Evolutionary conservation across 768 basidiomycete genomes (phyloP).

Genomic region (Boletus pseudopeckii): DNA sequence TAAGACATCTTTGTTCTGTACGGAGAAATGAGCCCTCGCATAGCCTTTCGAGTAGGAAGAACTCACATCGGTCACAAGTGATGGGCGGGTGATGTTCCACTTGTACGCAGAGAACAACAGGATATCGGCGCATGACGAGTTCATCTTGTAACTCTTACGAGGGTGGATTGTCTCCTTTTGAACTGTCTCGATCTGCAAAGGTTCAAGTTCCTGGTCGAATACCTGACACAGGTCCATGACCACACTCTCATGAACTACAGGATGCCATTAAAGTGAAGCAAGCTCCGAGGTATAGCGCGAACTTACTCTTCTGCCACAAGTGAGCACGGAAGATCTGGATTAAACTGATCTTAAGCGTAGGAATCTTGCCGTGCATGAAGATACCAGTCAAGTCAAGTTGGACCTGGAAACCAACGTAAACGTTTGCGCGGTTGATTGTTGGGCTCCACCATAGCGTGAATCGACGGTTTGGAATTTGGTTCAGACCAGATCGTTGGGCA

Average conservation of each 20-base stretch:
- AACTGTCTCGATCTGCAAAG: slow-evolving; percentile 97
- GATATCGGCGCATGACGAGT: slow-evolving; percentile 99
- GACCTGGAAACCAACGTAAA: slow-evolving; percentile 99
- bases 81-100: slow-evolving; percentile 98
- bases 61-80: slow-evolving; percentile 87
- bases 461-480: slow-evolving; percentile 97
- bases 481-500: slow-evolving; percentile 96
- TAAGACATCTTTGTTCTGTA: slow-evolving; percentile 84
- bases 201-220: slow-evolving; percentile 98
- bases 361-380: slow-evolving; percentile 99
- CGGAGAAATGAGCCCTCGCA: slow-evolving; percentile 9
- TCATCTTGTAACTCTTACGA: slow-evolving; percentile 99
- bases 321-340: slow-evolving; percentile 99
- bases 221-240: slow-evolving; percentile 98
- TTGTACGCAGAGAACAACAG: slow-evolving; percentile 94
- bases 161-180: slow-evolving; percentile 99
- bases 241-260: slow-evolving; percentile 80
- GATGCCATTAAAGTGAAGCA: slow-evolving; percentile 9
- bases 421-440: slow-evolving; percentile 98
- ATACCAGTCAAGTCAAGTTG: slow-evolving; percentile 97
- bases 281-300: slow-evolving; percentile 8
- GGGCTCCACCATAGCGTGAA: slow-evolving; percentile 99
- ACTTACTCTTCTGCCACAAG: slow-evolving; percentile 98
- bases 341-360: slow-evolving; percentile 96
- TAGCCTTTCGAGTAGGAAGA: background rate